Percentiles rank a stretch among this genome's conserved stretches.
These are phyloP conservation scores for Amanita brunnescens DNA, from an alignment of 768 basidiomycete species.

Conservation along the genomic window DNA sequence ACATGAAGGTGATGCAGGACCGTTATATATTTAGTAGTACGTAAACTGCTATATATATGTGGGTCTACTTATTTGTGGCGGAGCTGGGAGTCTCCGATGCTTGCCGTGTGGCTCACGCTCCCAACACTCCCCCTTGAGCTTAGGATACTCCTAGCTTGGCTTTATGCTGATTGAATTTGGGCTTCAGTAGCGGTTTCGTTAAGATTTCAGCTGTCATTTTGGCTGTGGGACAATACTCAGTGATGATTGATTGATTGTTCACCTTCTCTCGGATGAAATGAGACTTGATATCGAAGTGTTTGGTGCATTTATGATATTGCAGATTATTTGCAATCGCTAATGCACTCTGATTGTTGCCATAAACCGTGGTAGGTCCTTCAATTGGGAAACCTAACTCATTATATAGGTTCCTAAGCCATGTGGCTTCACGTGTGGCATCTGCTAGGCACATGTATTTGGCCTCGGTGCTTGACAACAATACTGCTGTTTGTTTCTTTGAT, in stretches of 20 bases:
- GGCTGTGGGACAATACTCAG: neutral
- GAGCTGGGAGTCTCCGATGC: no score
- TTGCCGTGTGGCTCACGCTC: no score
- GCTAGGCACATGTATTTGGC: constrained; percentile 17
- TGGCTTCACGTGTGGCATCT: constrained; percentile 10
- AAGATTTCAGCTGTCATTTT: neutral
- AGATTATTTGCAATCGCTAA: constrained; percentile 10
- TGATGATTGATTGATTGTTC: neutral
- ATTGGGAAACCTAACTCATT: constrained; percentile 2
- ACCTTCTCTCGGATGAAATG: neutral
- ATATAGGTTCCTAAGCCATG: constrained; percentile 7
- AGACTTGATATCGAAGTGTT: neutral
- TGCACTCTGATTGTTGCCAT: constrained; percentile 11
- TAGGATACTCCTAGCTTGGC: no score
- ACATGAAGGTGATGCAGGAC: no score
- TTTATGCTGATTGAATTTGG: neutral
- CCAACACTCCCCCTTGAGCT: no score
- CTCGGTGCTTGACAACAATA: constrained; percentile 14
- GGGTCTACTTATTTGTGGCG: no score
- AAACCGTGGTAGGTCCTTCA: neutral
- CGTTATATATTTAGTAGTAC: no score
- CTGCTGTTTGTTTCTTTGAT: neutral
- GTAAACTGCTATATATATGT: no score
- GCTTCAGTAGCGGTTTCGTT: neutral
- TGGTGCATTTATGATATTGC: constrained; percentile 3